Evolutionary conservation across 225 moss, liverwort and hornwort species (phyloP), one percentile per base, ranked within the genome.

Genomic region (Ulota crispa): DNA sequence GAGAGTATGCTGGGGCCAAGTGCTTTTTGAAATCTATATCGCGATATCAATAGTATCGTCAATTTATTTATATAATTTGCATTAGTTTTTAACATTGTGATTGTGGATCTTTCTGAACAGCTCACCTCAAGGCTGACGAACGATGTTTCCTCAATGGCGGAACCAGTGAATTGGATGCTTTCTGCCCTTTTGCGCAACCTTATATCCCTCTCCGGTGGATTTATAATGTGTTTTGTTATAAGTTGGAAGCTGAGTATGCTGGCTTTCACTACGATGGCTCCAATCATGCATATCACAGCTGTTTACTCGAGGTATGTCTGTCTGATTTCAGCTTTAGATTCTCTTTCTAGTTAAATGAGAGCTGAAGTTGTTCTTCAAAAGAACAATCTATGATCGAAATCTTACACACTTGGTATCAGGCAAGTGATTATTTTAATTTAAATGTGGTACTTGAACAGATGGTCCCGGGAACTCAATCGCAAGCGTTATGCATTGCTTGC

Each of bases 201-300:
- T 8, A 90, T 99, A 15, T 89, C 94, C 28, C 91, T 99, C 11
- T 2, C 84, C 9, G 99, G 99, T 81, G 95, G 96, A 34, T 99
- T 99, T 78, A 75, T 84, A 11, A 90, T 99, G 83, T 99, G 99
- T 74, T 99, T 99, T 71, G 80, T 91, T 36, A 99, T 99, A 54
- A 99, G 92, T 89, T 99, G 99, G 99, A 99, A 99, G 86, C 85
- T 99, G 32, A 99, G 99, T 81, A 99, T 99, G 99, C 90, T 99
- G 30, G 99, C 99, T 24, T 99, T 99, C 76, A 99, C 96, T 62
- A 99, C 99, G 80, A 99, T 99, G 99, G 94, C 99, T 69, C 99
- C 99, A 62, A 99, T 99, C 37, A 99, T 99, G 99, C 99, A 99
- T 54, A 99, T 99, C 36, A 99, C 99, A 3, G 99, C 96, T 39